phyloP scores from a whole-genome alignment of 2,329 filamentous ascomycete species.

The Xylariaceae sp. region DNA sequence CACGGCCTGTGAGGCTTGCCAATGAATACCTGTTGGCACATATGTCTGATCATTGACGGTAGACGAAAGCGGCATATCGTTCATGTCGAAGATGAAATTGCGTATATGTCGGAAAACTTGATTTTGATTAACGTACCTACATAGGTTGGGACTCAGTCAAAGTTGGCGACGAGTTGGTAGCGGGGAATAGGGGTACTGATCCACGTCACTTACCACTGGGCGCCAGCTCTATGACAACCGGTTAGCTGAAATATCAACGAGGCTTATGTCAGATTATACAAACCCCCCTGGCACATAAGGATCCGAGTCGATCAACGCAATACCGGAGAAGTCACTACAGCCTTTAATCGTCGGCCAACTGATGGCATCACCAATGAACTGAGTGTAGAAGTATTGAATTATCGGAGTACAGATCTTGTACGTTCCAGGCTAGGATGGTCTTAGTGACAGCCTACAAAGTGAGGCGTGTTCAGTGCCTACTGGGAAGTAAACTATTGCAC shows the following conservation, averaged over 20 bases:
- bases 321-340: slow-evolving; percentile 48
- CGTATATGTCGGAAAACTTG: slow-evolving; percentile 55
- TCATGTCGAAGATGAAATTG: slow-evolving; percentile 51
- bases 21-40: slow-evolving; percentile 52
- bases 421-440: background rate
- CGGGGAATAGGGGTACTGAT: no score
- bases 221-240: background rate
- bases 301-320: slow-evolving; percentile 16
- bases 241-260: background rate
- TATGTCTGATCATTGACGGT: slow-evolving; percentile 38
- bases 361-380: slow-evolving; percentile 65
- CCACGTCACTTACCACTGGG: background rate
- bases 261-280: background rate
- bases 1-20: slow-evolving; percentile 57
- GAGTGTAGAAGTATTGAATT: slow-evolving; percentile 68
- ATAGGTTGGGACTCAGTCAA: background rate
- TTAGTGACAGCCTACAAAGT: background rate
- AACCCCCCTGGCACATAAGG: slow-evolving; percentile 12
- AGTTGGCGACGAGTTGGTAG: background rate
- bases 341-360: slow-evolving; percentile 60
- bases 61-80: slow-evolving; percentile 43
- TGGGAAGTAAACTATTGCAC: slow-evolving; percentile 10
- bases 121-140: slow-evolving; percentile 52
- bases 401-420: slow-evolving; percentile 5
- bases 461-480: background rate